Base-by-base conservation (phyloP, 768 basidiomycete species). In the Rhodosporidiobolus odoratus region DNA sequence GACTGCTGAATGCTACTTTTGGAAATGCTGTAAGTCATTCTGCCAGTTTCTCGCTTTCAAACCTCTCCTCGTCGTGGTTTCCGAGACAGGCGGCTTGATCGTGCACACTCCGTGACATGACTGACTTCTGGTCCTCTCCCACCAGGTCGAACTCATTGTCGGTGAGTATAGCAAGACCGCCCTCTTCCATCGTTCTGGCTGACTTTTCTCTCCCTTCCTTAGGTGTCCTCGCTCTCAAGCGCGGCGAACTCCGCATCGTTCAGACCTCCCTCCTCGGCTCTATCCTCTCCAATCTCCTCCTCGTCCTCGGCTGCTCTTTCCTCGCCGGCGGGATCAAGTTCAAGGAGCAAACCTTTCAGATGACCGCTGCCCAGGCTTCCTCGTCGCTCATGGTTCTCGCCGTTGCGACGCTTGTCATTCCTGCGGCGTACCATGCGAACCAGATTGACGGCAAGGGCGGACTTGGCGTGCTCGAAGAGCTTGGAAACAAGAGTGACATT, bases 231-330 rank as follows among this genome's bases (percentile, higher is more conserved):
- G 92, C 92, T 40, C 82, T 96, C 25, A 77, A 87, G 15, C 88
- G 91, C 82, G 87, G 85, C 65, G 84, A 96, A 80, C 83, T 93
- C 25, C 86, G 89, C 43, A 89, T 96, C 76, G 93, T 96, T 3
- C 92, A 96, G 80, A 93, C 91, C 37, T 93, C 92, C 45, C 87
- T 95, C 85, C 84, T 96, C 54, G 93, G 92, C 27, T 92, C 91
- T 37, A 90, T 96, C 69, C 81, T 96, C 47, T 93, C 91, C 19
- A 96, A 96, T 80, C 82, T 94, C 47, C 84, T 96, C 15, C 83
- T 96, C 45, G 92, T 97, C 25, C 83, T 97, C 21, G 93, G 93
- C 12, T 91, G 89, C 79, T 91, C 90, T 21, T 94, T 94, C 83
- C 81, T 94, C 63, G 91, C 90, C 58, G 89, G 88, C 71, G 92